A percentile compares a stretch with the other conserved stretches of the same genome.
Conservation (phyloP, 2,329 filamentous ascomycete species). For the Hypoxylon sp. region DNA sequence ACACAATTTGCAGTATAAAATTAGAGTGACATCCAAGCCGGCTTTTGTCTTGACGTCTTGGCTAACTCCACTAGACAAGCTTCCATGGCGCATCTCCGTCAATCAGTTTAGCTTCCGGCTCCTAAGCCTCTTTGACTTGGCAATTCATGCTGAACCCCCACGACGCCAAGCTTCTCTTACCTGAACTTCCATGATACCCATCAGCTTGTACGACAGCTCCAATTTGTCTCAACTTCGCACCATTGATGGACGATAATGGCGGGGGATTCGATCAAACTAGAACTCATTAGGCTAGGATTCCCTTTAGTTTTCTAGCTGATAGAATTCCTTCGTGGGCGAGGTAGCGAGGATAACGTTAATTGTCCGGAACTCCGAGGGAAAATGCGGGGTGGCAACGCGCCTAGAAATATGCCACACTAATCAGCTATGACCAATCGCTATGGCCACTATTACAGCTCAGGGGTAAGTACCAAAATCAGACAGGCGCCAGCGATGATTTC, state of each 20-base stretch:
- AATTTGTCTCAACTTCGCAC: constrained; percentile 6
- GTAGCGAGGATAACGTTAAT: too few species aligned
- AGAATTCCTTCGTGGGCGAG: background rate
- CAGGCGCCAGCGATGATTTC: background rate
- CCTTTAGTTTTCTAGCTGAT: constrained; percentile 63
- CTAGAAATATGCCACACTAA: constrained; percentile 66
- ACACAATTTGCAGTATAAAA: background rate
- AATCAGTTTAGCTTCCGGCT: constrained; percentile 1
- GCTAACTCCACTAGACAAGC: constrained; percentile 1
- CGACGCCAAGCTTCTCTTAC: constrained; percentile 58
- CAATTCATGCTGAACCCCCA: constrained; percentile 64
- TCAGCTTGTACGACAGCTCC: constrained; percentile 47
- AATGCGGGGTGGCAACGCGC: constrained; percentile 65
- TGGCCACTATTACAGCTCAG: too few species aligned
- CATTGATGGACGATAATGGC: constrained; percentile 66
- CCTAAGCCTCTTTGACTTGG: constrained; percentile 2
- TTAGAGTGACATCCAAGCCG: background rate
- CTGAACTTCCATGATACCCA: constrained; percentile 58
- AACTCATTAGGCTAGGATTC: constrained; percentile 69
- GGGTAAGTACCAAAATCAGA: constrained; percentile 52
- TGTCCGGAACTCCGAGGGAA: constrained; percentile 64
- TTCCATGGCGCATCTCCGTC: constrained; percentile 7
- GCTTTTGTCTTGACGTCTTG: background rate
- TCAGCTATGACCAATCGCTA: too few species aligned
- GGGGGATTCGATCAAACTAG: constrained; percentile 67